Percentiles rank a stretch among this genome's conserved stretches.
These are phyloP conservation scores for Scortechinia acanthostroma DNA, from an alignment of 2,329 filamentous ascomycete genomes.

Conservation along the genomic window DNA sequence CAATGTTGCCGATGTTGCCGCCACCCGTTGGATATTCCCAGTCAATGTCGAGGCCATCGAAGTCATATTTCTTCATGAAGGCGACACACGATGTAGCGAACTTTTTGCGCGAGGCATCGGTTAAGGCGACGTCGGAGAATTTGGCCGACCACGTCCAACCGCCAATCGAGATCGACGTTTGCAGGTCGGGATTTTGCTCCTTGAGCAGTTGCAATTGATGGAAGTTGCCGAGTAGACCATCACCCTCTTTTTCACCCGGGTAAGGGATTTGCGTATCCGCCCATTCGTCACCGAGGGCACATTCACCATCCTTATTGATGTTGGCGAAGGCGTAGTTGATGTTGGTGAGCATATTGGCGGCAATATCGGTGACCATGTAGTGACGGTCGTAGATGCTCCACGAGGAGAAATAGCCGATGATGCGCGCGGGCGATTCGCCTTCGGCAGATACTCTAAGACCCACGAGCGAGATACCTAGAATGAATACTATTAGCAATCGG, in stretches of 20 bases:
- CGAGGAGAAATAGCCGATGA: constrained; percentile 8
- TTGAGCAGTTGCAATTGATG: no score
- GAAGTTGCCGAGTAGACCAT: no score
- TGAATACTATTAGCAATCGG: no score
- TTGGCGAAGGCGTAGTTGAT: constrained; percentile 13
- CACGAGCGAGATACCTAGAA: no score
- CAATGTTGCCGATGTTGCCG: no score
- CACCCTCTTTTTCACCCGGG: constrained; percentile 6
- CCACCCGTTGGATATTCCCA: constrained; percentile 4
- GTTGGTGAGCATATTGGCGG: constrained; percentile 9
- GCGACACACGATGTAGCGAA: background rate
- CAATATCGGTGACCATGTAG: constrained; percentile 7
- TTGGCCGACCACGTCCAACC: constrained; percentile 17
- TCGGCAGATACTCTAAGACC: no score
- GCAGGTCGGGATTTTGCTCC: constrained; percentile 10
- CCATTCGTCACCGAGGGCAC: no score
- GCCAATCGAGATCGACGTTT: constrained; percentile 21
- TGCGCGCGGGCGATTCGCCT: no score
- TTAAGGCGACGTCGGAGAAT: constrained; percentile 9
- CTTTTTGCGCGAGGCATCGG: background rate
- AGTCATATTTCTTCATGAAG: background rate
- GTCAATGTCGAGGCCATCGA: background rate
- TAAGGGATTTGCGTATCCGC: constrained; percentile 14
- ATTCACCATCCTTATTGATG: constrained; percentile 11
- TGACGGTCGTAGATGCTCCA: no score